phyloP scores from a whole-genome alignment of 139 green algal genomes.

The Axilococcus clingmanii region DNA sequence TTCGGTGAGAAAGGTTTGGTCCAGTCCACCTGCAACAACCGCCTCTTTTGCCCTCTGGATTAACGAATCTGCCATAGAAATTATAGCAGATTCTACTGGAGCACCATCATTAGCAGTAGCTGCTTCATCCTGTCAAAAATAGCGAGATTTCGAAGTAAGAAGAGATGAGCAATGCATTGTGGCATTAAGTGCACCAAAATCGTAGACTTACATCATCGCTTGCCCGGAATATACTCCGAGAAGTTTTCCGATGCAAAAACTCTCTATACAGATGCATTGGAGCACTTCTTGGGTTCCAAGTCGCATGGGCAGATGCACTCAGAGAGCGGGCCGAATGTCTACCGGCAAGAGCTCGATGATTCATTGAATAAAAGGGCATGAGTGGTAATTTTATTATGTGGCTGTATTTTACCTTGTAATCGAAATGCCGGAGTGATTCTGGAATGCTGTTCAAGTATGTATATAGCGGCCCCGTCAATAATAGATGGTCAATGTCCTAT shows the following conservation, averaged over 20 bases:
- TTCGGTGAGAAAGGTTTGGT: conserved; percentile 24
- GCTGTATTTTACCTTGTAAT: neutral
- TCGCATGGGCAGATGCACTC: neutral
- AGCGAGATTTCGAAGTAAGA: neutral
- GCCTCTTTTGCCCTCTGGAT: conserved; percentile 21
- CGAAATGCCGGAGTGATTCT: neutral
- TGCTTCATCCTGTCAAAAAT: neutral
- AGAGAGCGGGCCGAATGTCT: neutral
- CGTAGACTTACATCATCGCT: neutral
- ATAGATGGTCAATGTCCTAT: conserved; percentile 63
- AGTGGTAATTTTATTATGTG: neutral
- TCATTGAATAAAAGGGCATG: neutral
- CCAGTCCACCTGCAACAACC: conserved; percentile 8
- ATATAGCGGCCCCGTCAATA: conserved; percentile 36
- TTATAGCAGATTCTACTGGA: conserved; percentile 4
- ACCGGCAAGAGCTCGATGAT: neutral
- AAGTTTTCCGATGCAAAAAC: neutral
- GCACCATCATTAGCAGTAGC: conserved; percentile 4
- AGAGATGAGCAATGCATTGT: neutral
- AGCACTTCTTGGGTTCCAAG: neutral
- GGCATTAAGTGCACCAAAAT: neutral
- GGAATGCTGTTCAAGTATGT: neutral
- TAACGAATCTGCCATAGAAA: conserved; percentile 22
- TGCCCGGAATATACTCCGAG: neutral
- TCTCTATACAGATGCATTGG: neutral